Evolutionary conservation across 495 filamentous ascomycete species (phyloP), one percentile per base, ranked within the genome.

Genomic region (Cryomyces antarcticus): DNA sequence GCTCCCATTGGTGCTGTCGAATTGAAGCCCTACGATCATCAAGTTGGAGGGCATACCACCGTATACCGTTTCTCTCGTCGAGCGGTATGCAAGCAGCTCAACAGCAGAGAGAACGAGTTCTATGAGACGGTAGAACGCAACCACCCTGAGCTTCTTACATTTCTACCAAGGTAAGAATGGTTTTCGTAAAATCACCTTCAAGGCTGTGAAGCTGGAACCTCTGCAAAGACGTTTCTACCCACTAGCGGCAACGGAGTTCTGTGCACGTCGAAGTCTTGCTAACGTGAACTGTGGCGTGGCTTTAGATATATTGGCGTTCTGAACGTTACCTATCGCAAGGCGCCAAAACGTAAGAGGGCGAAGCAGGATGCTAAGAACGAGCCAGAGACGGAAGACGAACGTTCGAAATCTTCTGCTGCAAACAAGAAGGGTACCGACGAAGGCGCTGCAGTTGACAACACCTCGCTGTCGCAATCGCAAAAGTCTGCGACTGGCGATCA

Each of bases 31-130:
- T 97, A 94, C 58, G 81, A 82, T 37, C 89, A 97, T 59, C 89
- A 97, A 57, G 89, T 97, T 43, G 89, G 89, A 13, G 89, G 89
- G 1, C 89, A 97, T 61, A 93, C 82, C 1, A 95, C 86, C 0
- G 73, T 97, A 24, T 97, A 93, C 65, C 79, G 89, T 28, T 96
- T 97, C 51, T 96, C 89, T 17, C 73, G 80, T 38, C 75, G 85
- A 48, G 89, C 89, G 42, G 88, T 97, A 12, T 96, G 92, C 68
- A 97, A 97, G 59, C 84, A 93, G 63, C 71, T 97, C 48, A 96
- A 89, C 58, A 96, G 93, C 53, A 67, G 84, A 51, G 89, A 97
- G 53, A 97, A 97, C 62, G 82, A 93, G 60, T 97, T 97, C 54
- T 97, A 97, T 57, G 89, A 97, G 59, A 89, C 77, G 42, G 78